phyloP scores from a whole-genome alignment of 2,329 filamentous ascomycete species.

The Ceratocystis cubensis region DNA sequence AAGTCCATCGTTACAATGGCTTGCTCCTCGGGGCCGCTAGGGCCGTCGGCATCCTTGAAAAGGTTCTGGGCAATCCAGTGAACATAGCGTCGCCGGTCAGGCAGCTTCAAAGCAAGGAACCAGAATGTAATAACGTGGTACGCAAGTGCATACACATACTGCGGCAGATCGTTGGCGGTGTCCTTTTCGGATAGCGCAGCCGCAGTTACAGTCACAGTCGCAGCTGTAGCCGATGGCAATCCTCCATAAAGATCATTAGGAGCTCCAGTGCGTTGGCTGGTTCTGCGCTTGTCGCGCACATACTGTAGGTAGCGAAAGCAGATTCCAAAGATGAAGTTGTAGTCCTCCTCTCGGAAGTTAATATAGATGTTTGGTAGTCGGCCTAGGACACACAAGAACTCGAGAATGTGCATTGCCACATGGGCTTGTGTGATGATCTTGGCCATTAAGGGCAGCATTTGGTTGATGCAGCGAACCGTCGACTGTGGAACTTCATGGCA shows the following conservation, averaged over 20 bases:
- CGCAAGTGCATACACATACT: slow-evolving; percentile 86
- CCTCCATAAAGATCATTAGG: slow-evolving; percentile 9
- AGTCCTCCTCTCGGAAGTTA: slow-evolving; percentile 84
- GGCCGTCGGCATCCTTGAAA: slow-evolving; percentile 63
- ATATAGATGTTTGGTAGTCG: slow-evolving; percentile 73
- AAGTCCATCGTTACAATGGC: slow-evolving; percentile 89
- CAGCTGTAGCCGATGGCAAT: slow-evolving; percentile 21
- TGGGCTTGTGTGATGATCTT: slow-evolving; percentile 90
- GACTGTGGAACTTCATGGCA: slow-evolving; percentile 87
- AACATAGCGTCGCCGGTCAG: slow-evolving; percentile 72
- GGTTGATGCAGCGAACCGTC: slow-evolving; percentile 71
- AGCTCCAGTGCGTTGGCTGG: slow-evolving; percentile 33
- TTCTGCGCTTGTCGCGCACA: slow-evolving; percentile 54
- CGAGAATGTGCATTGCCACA: slow-evolving; percentile 85
- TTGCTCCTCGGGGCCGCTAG: slow-evolving; percentile 69
- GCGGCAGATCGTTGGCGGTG: slow-evolving; percentile 60
- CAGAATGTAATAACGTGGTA: slow-evolving; percentile 95
- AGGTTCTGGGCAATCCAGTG: slow-evolving; percentile 83
- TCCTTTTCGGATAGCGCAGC: slow-evolving; percentile 22
- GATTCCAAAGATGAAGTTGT: slow-evolving; percentile 86
- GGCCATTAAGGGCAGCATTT: slow-evolving; percentile 83
- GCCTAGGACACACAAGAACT: slow-evolving; percentile 84
- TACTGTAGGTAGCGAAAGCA: slow-evolving; percentile 90
- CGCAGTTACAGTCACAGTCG: slow-evolving; percentile 10
- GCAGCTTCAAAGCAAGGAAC: slow-evolving; percentile 81